phyloP scores from a whole-genome alignment of 2,329 filamentous ascomycete species.

The Thielaviopsis cerberus region DNA sequence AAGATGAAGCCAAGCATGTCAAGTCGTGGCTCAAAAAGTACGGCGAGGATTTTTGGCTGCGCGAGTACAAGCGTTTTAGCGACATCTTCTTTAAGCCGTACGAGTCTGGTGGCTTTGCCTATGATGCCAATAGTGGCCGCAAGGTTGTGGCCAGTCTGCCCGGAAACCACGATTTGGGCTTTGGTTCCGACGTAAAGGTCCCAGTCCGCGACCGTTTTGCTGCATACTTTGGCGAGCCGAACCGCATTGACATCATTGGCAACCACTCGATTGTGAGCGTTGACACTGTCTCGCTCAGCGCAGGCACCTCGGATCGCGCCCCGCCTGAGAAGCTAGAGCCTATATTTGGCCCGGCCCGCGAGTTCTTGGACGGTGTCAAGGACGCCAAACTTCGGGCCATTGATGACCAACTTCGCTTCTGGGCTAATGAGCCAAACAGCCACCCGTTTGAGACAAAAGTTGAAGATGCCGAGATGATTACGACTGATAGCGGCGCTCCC shows the following conservation, averaged over 20 bases:
- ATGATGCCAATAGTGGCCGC: slow-evolving; percentile 44
- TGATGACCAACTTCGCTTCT: slow-evolving; percentile 46
- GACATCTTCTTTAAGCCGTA: slow-evolving; percentile 49
- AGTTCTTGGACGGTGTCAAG: slow-evolving; percentile 55
- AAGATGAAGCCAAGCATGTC: slow-evolving; percentile 33
- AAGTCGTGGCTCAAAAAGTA: slow-evolving; percentile 58
- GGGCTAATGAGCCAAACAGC: slow-evolving; percentile 34
- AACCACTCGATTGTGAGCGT: slow-evolving; percentile 93
- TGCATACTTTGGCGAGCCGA: slow-evolving; percentile 78
- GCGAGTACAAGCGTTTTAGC: slow-evolving; percentile 73
- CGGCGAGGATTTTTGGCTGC: slow-evolving; percentile 65
- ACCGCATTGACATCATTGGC: slow-evolving; percentile 74
- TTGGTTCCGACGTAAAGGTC: slow-evolving; percentile 66
- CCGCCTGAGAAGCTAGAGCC: slow-evolving; percentile 32
- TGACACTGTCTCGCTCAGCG: slow-evolving; percentile 74
- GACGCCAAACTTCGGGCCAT: slow-evolving; percentile 48
- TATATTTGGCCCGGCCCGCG: slow-evolving; percentile 58
- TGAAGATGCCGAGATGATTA: neutral
- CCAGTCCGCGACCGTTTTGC: slow-evolving; percentile 68
- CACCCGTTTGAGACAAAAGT: slow-evolving; percentile 34
- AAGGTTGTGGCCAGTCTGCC: slow-evolving; percentile 73
- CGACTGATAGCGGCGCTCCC: neutral
- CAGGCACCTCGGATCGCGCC: slow-evolving; percentile 35
- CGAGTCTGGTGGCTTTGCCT: slow-evolving; percentile 34
- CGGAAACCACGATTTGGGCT: slow-evolving; percentile 88